phyloP scores from a whole-genome alignment of 139 green algal species.

The Chlorella ohadii region DNA sequence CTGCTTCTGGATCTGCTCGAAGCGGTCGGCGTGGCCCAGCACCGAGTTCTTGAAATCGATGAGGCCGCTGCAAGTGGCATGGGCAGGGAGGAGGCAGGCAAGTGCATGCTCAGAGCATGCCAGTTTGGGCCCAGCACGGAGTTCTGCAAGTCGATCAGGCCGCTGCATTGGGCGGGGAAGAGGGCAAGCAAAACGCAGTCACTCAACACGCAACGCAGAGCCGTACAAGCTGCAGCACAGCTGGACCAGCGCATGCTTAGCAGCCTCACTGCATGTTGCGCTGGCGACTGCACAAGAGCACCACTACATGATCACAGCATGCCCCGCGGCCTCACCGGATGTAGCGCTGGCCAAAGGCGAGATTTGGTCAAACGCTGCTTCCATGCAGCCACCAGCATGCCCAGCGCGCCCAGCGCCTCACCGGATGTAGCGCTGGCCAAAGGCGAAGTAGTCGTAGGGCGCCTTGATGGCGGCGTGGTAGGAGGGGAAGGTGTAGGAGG shows the following conservation, averaged over 20 bases:
- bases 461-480: constrained; percentile 87
- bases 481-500: constrained; percentile 92
- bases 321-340: constrained; percentile 13
- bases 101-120: too few relatives aligned
- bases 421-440: constrained; percentile 91
- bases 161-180: constrained; percentile 43
- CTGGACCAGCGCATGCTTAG: too few relatives aligned
- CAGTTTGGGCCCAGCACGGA: constrained; percentile 66
- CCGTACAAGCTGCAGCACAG: too few relatives aligned
- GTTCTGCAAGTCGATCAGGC: constrained; percentile 90
- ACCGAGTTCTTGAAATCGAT: constrained; percentile 92
- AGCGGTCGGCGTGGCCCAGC: constrained; percentile 66
- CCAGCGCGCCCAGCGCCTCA: background rate
- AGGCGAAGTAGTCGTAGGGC: constrained; percentile 96
- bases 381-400: too few relatives aligned
- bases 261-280: background rate
- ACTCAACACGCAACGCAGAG: background rate
- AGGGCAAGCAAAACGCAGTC: too few relatives aligned
- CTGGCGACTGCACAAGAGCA: background rate
- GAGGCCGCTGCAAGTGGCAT: constrained; percentile 64
- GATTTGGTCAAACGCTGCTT: too few relatives aligned
- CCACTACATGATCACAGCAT: background rate
- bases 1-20: constrained; percentile 55
- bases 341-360: constrained; percentile 95
- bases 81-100: background rate